Evolutionary conservation across 2,329 filamentous ascomycete genomes (phyloP), one percentile per base, ranked within the genome.

Genomic region (Clonostachys sp.): DNA sequence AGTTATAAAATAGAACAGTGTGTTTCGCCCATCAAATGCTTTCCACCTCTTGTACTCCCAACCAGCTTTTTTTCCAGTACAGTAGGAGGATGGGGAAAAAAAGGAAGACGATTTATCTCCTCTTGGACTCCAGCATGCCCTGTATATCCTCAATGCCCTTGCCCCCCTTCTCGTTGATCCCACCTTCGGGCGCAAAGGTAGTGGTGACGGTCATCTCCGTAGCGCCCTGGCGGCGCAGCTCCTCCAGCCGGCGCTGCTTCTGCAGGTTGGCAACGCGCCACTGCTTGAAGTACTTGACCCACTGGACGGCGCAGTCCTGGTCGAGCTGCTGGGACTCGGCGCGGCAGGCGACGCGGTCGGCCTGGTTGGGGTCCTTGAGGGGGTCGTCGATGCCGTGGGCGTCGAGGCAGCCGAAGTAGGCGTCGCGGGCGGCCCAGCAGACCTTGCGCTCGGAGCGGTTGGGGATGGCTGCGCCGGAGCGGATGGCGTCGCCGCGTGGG

Each of bases 211-310:
- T 65, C 63, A 89, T 75, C 66, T 79, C 75, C 53, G 78, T 73
- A 12, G 87, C 89, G 53, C 87, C 87, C 64, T 92, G 86, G 42
- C 76, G 78, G 62, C 86, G 78, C 57, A 96, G 80, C 62, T 83
- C 81, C 58, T 87, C 85, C 54, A 96, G 73, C 20, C 89, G 87
- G 68, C 84, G 76, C 61, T 88, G 86, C 68, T 92, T 90, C 58
- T 95, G 88, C 61, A 88, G 80, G 57, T 99, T 94, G 70, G 95
- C 92, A 35, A 97, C 89, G 59, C 94, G 80, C 71, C 91, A 87
- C 69, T 96, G 91, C 75, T 97, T 96, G 72, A 99, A 99, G 69
- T 99, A 97, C 70, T 91, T 90, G 51, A 96, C 94, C 94, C 94
- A 99, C 63, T 91, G 91, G 50, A 76, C 79, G 16, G 91, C 90